A percentile compares a stretch with the other conserved stretches of the same genome.
These are phyloP conservation scores for Populus davidiana DNA, from an alignment of 345 rosid species.

Conservation along the genomic window DNA sequence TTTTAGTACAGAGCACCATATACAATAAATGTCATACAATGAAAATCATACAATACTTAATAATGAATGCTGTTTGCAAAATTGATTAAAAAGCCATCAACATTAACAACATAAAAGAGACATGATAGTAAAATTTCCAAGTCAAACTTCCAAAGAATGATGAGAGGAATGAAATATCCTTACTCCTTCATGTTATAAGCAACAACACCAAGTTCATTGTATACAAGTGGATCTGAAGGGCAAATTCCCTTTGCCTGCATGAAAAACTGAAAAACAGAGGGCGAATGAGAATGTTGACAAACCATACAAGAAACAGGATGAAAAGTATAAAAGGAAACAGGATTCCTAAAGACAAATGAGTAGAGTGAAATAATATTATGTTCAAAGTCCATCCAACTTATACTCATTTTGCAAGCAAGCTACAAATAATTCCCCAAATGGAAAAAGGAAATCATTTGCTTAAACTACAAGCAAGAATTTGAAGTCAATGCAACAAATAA, in stretches of 20 bases:
- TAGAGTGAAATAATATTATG: neutral
- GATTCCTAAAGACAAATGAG: neutral
- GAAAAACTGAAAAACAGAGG: slow-evolving; percentile 56
- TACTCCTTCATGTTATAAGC: slow-evolving; percentile 95
- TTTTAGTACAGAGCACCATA: neutral
- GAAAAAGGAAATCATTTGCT: neutral
- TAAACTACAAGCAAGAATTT: neutral
- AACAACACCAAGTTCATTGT: slow-evolving; percentile 96
- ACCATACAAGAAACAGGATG: neutral
- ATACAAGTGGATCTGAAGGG: slow-evolving; percentile 90
- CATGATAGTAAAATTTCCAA: neutral
- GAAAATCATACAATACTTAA: neutral
- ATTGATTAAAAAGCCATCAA: neutral
- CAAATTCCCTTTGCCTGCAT: slow-evolving; percentile 92
- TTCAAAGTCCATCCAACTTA: neutral
- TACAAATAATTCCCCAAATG: neutral
- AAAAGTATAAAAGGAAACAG: neutral
- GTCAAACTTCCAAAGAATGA: neutral
- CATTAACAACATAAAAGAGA: slow-evolving; percentile 4
- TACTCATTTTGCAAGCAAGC: neutral
- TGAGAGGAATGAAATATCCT: slow-evolving; percentile 18
- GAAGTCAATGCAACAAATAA: neutral
- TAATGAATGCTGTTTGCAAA: neutral
- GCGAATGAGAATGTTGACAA: slow-evolving; percentile 11
- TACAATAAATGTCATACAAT: neutral